Evolutionary conservation across 2,329 filamentous ascomycete species (phyloP), one percentile per base, ranked within the genome.

Genomic region (Fusarium nygamai): DNA sequence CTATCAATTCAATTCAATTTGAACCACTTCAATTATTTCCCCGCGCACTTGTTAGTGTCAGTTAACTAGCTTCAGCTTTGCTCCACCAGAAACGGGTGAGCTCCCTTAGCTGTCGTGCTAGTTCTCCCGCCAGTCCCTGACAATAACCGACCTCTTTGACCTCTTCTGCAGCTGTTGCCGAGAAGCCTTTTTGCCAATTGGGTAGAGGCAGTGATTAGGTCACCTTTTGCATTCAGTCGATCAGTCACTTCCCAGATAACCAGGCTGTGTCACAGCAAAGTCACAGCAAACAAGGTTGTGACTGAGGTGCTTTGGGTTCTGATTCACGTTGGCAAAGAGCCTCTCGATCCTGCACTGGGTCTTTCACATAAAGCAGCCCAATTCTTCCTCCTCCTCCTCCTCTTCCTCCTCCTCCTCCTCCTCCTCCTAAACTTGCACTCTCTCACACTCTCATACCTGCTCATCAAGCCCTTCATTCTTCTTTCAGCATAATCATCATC

Each of bases 21-120:
- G 39, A 38, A 17, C 51, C 31, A 34, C 31, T n/a, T 34, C 48
- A 51, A 10, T 38, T 19, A 16, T 50, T 57, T 39, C 39, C 44
- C 51, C 67, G 59, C 36, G 6, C 57, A 46, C 31, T 38, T 36
- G n/a, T 34, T 64, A 61, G 60, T 20, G 38, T 31, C 19, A 19
- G 36, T 44, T n/a, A n/a, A n/a, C n/a, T 68, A 46, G 38, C 46
- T 63, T 71, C 39, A 41, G 61, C 54, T 68, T 63, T 71, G 36
- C 62, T 60, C 71, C 58, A 72, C 71, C 41, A 63, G 44, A 33
- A 47, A 43, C 71, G 61, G 48, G 38, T 56, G 22, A 66, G 67
- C 56, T 66, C 36, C 8, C 39, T 73, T 73, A 62, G 61, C 65
- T 56, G 58, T 64, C 54, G 64, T 27, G 48, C 44, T 61, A 66